These are phyloP conservation scores for Mycosphaerella sp. DNA, from an alignment of 2,329 filamentous ascomycete species.

Conservation along the genomic window DNA sequence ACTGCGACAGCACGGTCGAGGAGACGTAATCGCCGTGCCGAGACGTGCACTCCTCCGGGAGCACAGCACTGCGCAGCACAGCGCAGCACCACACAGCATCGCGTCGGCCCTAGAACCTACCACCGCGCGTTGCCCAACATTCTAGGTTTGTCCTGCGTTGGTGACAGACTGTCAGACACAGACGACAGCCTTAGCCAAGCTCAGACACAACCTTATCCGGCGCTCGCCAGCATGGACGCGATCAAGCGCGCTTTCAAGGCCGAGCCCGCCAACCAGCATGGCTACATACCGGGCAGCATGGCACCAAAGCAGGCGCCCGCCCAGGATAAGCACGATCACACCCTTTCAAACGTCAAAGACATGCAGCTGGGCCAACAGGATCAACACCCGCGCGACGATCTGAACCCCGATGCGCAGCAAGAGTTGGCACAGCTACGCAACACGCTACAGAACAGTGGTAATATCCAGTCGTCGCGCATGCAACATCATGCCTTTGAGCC, in stretches of 20 bases:
- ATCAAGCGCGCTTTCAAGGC: conserved; percentile 20
- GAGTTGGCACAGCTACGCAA: conserved; percentile 65
- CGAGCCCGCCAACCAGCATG: conserved; percentile 6
- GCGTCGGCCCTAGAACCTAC: no score
- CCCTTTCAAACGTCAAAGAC: conserved; percentile 12
- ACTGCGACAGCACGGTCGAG: not conserved
- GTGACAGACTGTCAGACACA: not conserved
- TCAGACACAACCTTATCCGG: conserved; percentile 7
- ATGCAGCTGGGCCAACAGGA: not conserved
- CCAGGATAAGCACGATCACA: not conserved
- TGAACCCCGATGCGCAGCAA: conserved; percentile 36
- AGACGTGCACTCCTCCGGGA: no score
- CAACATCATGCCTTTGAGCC: conserved; percentile 86
- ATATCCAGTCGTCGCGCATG: conserved; percentile 75
- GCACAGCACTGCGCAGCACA: no score
- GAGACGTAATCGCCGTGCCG: no score
- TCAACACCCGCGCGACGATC: conserved; percentile 17
- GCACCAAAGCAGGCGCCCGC: conserved; percentile 6
- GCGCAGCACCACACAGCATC: no score
- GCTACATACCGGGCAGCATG: conserved; percentile 10
- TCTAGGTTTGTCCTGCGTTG: not conserved
- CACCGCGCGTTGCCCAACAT: not conserved
- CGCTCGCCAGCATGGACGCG: conserved; percentile 10
- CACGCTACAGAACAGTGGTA: conserved; percentile 56
- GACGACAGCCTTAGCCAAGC: not conserved